phyloP scores from a whole-genome alignment of 805 yeast genomes.

The Candida xyloterini region DNA sequence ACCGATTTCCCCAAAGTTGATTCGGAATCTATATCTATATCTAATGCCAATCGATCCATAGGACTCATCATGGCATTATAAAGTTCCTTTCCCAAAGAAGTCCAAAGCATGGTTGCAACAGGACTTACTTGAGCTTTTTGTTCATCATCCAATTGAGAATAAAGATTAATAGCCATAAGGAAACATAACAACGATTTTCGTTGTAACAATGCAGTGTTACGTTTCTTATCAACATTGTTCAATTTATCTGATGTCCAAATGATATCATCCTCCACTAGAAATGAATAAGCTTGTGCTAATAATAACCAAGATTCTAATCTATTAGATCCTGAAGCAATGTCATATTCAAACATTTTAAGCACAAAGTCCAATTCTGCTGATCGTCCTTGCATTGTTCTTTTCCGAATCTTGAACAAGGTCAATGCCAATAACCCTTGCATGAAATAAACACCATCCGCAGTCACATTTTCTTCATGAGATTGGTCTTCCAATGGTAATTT shows the following conservation, averaged over 20 bases:
- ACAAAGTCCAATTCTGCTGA: conserved; percentile 79
- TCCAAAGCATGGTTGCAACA: conserved; percentile 45
- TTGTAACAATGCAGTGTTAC: conserved; percentile 60
- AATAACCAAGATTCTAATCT: conserved; percentile 86
- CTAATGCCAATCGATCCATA: conserved; percentile 59
- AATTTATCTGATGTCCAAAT: conserved; percentile 90
- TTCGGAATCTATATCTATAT: background rate
- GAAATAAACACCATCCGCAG: conserved; percentile 60
- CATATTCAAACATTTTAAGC: conserved; percentile 59
- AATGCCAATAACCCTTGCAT: conserved; percentile 66
- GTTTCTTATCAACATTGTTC: conserved; percentile 58
- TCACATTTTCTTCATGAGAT: conserved; percentile 35
- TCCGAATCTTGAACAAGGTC: conserved; percentile 66
- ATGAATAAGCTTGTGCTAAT: conserved; percentile 75
- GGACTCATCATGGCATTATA: conserved; percentile 60
- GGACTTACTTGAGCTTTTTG: conserved; percentile 29
- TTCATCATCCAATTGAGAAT: conserved; percentile 22
- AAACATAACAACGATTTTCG: conserved; percentile 70
- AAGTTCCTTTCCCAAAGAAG: conserved; percentile 54
- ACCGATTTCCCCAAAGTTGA: background rate
- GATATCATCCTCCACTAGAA: conserved; percentile 80
- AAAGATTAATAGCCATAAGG: conserved; percentile 61
- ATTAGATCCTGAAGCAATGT: conserved; percentile 61
- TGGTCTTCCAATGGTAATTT: conserved; percentile 29
- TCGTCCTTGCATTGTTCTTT: conserved; percentile 75